These are phyloP conservation scores for Candida manassasensis DNA, from an alignment of 805 yeast species.

Conservation along the genomic window DNA sequence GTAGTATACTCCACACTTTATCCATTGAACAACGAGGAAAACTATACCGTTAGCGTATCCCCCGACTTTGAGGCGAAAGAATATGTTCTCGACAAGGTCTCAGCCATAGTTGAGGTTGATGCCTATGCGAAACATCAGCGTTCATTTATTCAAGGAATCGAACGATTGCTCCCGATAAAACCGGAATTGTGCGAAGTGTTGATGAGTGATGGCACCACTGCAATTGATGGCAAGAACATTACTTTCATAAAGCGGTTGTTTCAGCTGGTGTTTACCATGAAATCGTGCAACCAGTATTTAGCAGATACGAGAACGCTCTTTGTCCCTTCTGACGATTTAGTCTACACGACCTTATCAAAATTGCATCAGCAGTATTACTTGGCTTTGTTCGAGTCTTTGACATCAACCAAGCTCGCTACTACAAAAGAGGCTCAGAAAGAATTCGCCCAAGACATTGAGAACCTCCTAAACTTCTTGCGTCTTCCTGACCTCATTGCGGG, in stretches of 20 bases:
- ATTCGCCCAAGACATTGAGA: slow-evolving; percentile 23
- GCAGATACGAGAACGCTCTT: slow-evolving; percentile 19
- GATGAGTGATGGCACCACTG: slow-evolving; percentile 22
- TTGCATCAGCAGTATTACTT: slow-evolving; percentile 26
- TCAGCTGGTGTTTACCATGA: slow-evolving; percentile 18
- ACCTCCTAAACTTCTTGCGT: slow-evolving; percentile 23
- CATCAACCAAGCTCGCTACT: slow-evolving; percentile 15
- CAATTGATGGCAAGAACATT: slow-evolving; percentile 18
- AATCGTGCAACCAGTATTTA: slow-evolving; percentile 2
- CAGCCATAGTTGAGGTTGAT: slow-evolving; percentile 54
- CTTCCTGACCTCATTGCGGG: slow-evolving; percentile 25
- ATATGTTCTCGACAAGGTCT: slow-evolving; percentile 38
- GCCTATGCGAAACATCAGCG: slow-evolving; percentile 56
- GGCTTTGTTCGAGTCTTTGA: slow-evolving; percentile 16
- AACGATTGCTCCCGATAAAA: slow-evolving; percentile 35
- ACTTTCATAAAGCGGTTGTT: slow-evolving; percentile 25
- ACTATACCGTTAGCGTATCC: slow-evolving; percentile 20
- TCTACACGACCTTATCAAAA: slow-evolving; percentile 21
- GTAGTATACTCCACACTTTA: slow-evolving; percentile 30
- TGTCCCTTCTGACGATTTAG: slow-evolving; percentile 29
- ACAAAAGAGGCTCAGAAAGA: slow-evolving; percentile 30
- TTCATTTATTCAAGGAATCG: slow-evolving; percentile 65
- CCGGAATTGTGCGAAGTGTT: slow-evolving; percentile 35
- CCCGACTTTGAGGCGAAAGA: slow-evolving; percentile 24
- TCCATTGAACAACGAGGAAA: slow-evolving; percentile 9